Evolutionary conservation across 768 basidiomycete genomes (phyloP).

Genomic region (Albatrellus ellisii): DNA sequence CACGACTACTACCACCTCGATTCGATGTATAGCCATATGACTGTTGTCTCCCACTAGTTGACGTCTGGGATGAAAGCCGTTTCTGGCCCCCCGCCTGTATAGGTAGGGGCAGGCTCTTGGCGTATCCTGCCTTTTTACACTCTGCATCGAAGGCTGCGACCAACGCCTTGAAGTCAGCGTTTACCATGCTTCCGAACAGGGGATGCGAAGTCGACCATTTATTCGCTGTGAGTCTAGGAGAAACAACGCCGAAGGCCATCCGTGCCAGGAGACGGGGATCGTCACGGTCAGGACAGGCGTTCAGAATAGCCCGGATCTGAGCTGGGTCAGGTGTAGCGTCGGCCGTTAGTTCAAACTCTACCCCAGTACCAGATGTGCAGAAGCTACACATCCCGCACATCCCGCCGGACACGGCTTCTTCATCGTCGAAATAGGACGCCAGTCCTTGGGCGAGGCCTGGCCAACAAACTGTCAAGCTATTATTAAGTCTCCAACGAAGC

Average conservation of each 20-base stretch:
- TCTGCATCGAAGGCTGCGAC: constrained; percentile 29
- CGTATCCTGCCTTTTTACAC: constrained; percentile 25
- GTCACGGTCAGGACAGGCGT: constrained; percentile 31
- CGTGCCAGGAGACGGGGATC: constrained; percentile 36
- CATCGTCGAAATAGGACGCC: constrained; percentile 32
- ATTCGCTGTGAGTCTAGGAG: constrained; percentile 28
- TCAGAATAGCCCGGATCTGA: constrained; percentile 25
- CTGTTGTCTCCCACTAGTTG: background rate
- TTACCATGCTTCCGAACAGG: constrained; percentile 31
- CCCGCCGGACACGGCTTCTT: constrained; percentile 24
- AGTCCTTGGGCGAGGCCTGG: constrained; percentile 30
- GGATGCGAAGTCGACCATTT: constrained; percentile 29
- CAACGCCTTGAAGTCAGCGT: constrained; percentile 26
- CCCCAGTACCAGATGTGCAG: constrained; percentile 24
- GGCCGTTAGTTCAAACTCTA: constrained; percentile 19
- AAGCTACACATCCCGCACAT: constrained; percentile 31
- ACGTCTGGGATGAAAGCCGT: background rate
- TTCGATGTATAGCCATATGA: background rate
- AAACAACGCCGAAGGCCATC: constrained; percentile 36
- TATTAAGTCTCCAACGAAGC: background rate
- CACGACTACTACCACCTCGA: constrained; percentile 1
- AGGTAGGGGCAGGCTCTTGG: background rate
- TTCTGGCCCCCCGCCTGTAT: constrained; percentile 1
- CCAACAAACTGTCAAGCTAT: background rate
- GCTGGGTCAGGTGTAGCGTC: constrained; percentile 16